Evolutionary conservation across 371 early-diverging fungal species (phyloP).

Genomic region (Dinochytrium kinnereticum): DNA sequence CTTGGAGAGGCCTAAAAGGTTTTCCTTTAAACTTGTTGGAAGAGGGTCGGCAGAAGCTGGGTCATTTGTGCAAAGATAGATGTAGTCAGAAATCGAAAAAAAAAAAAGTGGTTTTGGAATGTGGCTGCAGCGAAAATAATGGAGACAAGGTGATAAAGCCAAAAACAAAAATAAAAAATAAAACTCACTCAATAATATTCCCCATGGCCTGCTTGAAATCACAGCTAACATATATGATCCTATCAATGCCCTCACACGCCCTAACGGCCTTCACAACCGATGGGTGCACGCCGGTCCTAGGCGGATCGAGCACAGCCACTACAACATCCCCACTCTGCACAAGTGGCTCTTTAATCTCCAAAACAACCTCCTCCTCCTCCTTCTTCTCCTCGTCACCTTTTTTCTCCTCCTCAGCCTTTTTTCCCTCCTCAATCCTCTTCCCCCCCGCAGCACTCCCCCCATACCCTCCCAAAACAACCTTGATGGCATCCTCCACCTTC

Average conservation of each 20-base stretch:
- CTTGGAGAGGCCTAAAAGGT: slow-evolving; percentile 69
- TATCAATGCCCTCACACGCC: slow-evolving; percentile 58
- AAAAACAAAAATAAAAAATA: slow-evolving; percentile 5
- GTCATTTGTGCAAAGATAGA: background rate
- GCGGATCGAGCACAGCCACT: slow-evolving; percentile 79
- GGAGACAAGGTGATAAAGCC: background rate
- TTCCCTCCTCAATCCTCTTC: background rate
- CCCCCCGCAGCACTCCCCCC: background rate
- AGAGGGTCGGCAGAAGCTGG: slow-evolving; percentile 64
- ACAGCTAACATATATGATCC: slow-evolving; percentile 79
- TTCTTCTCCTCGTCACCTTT: background rate
- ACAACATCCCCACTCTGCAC: slow-evolving; percentile 42
- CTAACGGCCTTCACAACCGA: slow-evolving; percentile 72
- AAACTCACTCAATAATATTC: slow-evolving; percentile 73
- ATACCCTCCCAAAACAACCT: slow-evolving; percentile 33
- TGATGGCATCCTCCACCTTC: slow-evolving; percentile 72
- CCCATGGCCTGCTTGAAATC: slow-evolving; percentile 64
- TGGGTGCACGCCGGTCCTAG: slow-evolving; percentile 70
- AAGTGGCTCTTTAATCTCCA: background rate
- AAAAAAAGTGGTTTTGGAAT: no score
- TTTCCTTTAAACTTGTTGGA: slow-evolving; percentile 62
- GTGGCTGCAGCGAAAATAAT: slow-evolving; percentile 12
- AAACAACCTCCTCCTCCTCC: background rate
- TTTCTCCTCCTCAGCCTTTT: no score
- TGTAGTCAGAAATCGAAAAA: slow-evolving; percentile 1